Evolutionary conservation across 2,329 filamentous ascomycete species (phyloP).

Genomic region (Colletotrichum scovillei): DNA sequence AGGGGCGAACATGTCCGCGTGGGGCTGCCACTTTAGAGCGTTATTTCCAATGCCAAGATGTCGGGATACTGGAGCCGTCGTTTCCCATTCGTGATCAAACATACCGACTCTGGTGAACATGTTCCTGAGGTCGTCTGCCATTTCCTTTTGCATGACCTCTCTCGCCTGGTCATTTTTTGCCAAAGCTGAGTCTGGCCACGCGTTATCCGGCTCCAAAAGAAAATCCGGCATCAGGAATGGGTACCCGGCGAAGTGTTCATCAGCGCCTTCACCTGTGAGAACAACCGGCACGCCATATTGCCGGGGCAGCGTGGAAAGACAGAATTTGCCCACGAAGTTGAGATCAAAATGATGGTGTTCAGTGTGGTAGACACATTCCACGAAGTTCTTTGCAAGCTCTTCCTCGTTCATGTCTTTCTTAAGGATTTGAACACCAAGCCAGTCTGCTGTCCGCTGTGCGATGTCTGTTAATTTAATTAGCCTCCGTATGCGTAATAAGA

Average conservation of each 20-base stretch:
- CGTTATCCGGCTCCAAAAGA: constrained; percentile 58
- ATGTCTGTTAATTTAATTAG: constrained; percentile 36
- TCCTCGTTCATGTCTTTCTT: constrained; percentile 43
- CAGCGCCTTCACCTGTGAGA: constrained; percentile 63
- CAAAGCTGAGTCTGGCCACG: constrained; percentile 42
- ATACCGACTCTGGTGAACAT: constrained; percentile 28
- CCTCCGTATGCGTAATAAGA: rapidly evolving
- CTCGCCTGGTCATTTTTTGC: background rate
- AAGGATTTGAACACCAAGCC: constrained; percentile 44
- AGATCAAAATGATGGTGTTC: constrained; percentile 56
- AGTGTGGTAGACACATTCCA: constrained; percentile 43
- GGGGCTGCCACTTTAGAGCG: constrained; percentile 16
- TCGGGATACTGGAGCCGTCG: background rate
- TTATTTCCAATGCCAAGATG: background rate
- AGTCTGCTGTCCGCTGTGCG: constrained; percentile 47
- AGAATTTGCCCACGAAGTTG: constrained; percentile 62
- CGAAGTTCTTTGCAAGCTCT: constrained; percentile 44
- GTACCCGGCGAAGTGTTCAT: constrained; percentile 67
- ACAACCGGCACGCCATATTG: constrained; percentile 64
- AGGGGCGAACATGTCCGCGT: background rate
- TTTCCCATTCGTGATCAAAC: constrained; percentile 22
- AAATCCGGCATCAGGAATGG: constrained; percentile 56
- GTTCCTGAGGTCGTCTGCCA: constrained; percentile 16
- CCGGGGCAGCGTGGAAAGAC: constrained; percentile 56
- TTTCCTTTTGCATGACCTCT: constrained; percentile 15